Base-by-base conservation (phyloP, 2,329 filamentous ascomycete genomes). In the Ophiostoma tasmaniense region DNA sequence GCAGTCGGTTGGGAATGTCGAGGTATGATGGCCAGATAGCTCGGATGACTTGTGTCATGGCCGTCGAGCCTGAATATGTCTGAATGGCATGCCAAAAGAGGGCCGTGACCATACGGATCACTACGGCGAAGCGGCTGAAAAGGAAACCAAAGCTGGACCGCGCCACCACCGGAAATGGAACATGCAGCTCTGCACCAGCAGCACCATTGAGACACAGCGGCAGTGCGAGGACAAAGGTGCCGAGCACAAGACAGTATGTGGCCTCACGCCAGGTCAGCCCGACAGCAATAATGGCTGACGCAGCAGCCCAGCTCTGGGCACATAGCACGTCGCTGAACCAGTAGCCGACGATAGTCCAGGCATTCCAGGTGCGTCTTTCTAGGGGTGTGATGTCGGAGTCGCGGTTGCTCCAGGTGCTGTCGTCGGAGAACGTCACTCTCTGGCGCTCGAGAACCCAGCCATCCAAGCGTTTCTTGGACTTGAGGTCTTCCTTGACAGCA, bases 171-270 rank as follows among this genome's bases (percentile, higher is more conserved):
- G 80, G 79, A 73, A 83, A 83, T 3, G 81, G 81, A 17, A 81
- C 77, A 67, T 83, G 81, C 3, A 82, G 74, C 64, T 78, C 77
- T 3, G 80, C 79, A 20, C 80, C 80, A 64, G 80, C 80, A 6
- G 79, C 78, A 39, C 81, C 81, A 71, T 83, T 81, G 33, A 82
- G 75, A 5, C 80, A 78, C 74, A 82, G 78, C 11, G 80, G 78
- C 22, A 87, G 81, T 4, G 85, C 83, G 33, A 87, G 85, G 71
- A 85, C 87, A 17, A 84, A 79, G 17, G 84, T 82, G 50, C 89
- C 88, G 17, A 89, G 83, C 66, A 81, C 71, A 72, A 82, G 86
- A 45, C 76, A 75, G 30, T 76, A 76, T 64, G 85, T 78, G 0
- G 82, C 82, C 73, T 87, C 85, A 64, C 73, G 70, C 73, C 77